phyloP scores from a whole-genome alignment of 2,329 filamentous ascomycete genomes.

The Phialophora macrospora region DNA sequence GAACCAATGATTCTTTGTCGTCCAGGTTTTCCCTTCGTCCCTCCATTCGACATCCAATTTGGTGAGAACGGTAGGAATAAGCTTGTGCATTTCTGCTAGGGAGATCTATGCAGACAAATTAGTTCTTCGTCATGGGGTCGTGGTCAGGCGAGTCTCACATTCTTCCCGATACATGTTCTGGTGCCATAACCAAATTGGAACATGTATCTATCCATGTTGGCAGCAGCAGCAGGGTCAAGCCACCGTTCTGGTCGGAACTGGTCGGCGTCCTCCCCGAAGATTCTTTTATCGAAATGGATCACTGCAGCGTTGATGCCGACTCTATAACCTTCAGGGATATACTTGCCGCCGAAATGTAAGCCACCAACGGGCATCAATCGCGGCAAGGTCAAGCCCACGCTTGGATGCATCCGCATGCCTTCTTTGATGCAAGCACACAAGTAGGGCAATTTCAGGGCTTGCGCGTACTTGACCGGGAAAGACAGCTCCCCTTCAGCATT shows the following conservation, averaged over 20 bases:
- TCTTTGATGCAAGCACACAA: conserved; percentile 36
- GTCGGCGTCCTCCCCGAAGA: neutral
- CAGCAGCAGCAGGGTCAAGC: conserved; percentile 20
- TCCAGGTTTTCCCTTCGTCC: neutral
- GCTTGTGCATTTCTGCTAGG: conserved; percentile 14
- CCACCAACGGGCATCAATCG: conserved; percentile 12
- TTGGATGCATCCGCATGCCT: conserved; percentile 35
- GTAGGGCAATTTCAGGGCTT: conserved; percentile 31
- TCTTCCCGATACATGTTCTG: conserved; percentile 35
- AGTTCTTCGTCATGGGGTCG: neutral
- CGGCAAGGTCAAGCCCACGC: conserved; percentile 38
- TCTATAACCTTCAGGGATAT: neutral
- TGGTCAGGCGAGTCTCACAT: conserved; percentile 6
- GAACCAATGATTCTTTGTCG: neutral
- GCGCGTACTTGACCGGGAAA: conserved; percentile 29
- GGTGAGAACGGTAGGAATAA: conserved; percentile 1
- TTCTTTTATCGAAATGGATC: neutral
- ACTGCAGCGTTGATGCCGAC: neutral
- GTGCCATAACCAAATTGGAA: conserved; percentile 34
- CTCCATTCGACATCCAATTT: neutral
- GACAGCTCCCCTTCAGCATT: conserved; percentile 22
- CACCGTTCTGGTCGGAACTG: neutral
- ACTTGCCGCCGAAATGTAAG: neutral
- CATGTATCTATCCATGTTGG: conserved; percentile 34
- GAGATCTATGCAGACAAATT: conserved; percentile 7